A percentile compares a stretch with the other conserved stretches of the same genome.
phyloP scores from a whole-genome alignment of 2,329 filamentous ascomycete species.

The Aspergillus caelatus region DNA sequence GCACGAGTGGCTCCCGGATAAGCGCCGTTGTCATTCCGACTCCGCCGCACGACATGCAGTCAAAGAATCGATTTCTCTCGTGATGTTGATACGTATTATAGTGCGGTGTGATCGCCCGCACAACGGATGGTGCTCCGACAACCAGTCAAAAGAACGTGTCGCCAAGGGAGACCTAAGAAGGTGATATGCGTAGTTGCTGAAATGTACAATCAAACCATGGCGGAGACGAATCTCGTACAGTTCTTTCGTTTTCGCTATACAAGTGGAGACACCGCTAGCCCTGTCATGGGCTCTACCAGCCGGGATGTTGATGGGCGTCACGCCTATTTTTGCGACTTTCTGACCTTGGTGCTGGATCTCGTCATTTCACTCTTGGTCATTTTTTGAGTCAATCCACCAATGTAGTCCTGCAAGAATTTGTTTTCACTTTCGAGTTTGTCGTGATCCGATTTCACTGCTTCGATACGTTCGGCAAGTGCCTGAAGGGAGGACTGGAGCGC shows the following conservation, averaged over 20 bases:
- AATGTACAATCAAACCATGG: slow-evolving; percentile 4
- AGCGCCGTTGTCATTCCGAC: background rate
- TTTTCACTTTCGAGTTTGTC: slow-evolving; percentile 97
- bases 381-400: slow-evolving; percentile 88
- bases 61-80: background rate
- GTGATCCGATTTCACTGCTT: slow-evolving; percentile 90
- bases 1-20: background rate
- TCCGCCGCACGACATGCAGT: background rate
- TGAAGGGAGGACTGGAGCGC: slow-evolving; percentile 85
- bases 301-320: slow-evolving; percentile 6
- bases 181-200: background rate
- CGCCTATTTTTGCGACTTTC: slow-evolving; percentile 45
- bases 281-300: slow-evolving; percentile 13
- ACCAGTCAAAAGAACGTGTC: background rate
- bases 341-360: slow-evolving; percentile 55
- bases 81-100: background rate
- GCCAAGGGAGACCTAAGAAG: background rate
- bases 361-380: slow-evolving; percentile 60
- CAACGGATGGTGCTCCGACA: background rate
- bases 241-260: slow-evolving; percentile 20
- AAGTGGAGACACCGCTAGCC: slow-evolving; percentile 17
- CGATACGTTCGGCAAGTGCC: slow-evolving; percentile 88
- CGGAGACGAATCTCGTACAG: slow-evolving; percentile 9
- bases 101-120: background rate
- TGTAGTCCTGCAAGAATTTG: slow-evolving; percentile 96